Base-by-base conservation (phyloP, 768 basidiomycete genomes). In the Epithele typhae region DNA sequence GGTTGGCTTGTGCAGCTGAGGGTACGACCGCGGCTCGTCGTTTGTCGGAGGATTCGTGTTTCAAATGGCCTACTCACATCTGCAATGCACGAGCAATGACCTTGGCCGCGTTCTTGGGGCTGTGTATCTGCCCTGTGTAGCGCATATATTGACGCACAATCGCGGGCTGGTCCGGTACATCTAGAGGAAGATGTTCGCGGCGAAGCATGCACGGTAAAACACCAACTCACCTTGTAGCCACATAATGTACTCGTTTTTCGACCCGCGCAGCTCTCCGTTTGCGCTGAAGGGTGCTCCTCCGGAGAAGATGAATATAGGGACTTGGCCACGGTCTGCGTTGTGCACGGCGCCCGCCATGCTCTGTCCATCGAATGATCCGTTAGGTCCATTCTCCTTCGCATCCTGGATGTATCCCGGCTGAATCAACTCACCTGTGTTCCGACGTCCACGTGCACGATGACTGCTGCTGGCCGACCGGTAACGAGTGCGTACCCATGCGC, bases 81-180 rank as follows among this genome's bases (percentile, higher is more conserved):
- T 87, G 84, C 40, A 87, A 59, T 0, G 81, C 76, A 21, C 86
- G 71, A 34, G 75, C 67, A 5, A 86, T 67, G 1, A 72, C 64
- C 46, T 77, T 69, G 5, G 77, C 64, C 6, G 76, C 66, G 27
- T 74, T 81, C 50, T 67, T 72, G 0, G 76, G 75, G 46, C 77
- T 79, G 23, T 71, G 53, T 2, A 88, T 75, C 49, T 87, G 81
- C 0, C 75, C 71, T 0, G 78, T 74, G 56, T 76, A 76, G 9
- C 84, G 71, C 84, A 86, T 87, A 59, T 87, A 88, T 55, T 85
- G 84, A 1, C 86, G 76, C 22, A 86, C 76, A 43, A 87, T 86
- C 4, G 75, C 70, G 1, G 82, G 56, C 54, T 88, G 86, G 57
- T 87, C 86, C n/a, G 78, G 79, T 5, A 81, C 70, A 60, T 87